These are phyloP conservation scores for Tylopilus felleus DNA, from an alignment of 768 basidiomycete genomes.

Conservation along the genomic window DNA sequence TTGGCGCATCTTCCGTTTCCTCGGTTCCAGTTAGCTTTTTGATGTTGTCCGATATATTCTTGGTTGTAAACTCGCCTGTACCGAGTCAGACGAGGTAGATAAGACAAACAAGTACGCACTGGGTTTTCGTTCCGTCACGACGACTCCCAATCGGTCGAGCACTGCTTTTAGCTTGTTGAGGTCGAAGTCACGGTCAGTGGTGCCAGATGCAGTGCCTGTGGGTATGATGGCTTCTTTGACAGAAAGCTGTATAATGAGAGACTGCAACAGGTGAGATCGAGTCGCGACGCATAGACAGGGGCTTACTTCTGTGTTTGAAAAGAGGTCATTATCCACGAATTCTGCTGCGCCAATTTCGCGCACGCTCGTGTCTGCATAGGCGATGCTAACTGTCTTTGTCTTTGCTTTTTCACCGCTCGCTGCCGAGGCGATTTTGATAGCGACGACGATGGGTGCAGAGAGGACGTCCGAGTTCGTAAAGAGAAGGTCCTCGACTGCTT, in stretches of 20 bases:
- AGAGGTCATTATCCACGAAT: constrained; percentile 91
- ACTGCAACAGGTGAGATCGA: constrained; percentile 44
- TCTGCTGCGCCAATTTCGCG: constrained; percentile 87
- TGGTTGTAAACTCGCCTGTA: constrained; percentile 79
- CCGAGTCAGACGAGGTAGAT: background rate
- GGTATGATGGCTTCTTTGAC: constrained; percentile 94
- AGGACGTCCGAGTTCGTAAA: constrained; percentile 79
- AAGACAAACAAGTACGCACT: constrained; percentile 44
- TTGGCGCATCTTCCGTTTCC: constrained; percentile 21
- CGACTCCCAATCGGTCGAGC: constrained; percentile 86
- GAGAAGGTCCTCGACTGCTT: constrained; percentile 76
- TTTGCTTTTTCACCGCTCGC: constrained; percentile 54
- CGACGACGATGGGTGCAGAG: constrained; percentile 84
- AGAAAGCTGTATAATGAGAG: constrained; percentile 90
- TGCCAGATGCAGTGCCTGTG: constrained; percentile 66
- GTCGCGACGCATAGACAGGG: background rate
- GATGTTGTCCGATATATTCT: constrained; percentile 79
- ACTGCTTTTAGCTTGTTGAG: constrained; percentile 82
- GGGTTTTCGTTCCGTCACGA: constrained; percentile 85
- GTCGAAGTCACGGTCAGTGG: constrained; percentile 81
- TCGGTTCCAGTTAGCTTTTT: constrained; percentile 37
- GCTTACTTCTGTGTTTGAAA: constrained; percentile 88
- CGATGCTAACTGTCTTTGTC: constrained; percentile 74
- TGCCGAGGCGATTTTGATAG: constrained; percentile 70
- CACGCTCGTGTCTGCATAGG: constrained; percentile 87